A percentile compares a stretch with the other conserved stretches of the same genome.
Conservation (phyloP, 139 green algal species). For the Gonium pectorale region DNA sequence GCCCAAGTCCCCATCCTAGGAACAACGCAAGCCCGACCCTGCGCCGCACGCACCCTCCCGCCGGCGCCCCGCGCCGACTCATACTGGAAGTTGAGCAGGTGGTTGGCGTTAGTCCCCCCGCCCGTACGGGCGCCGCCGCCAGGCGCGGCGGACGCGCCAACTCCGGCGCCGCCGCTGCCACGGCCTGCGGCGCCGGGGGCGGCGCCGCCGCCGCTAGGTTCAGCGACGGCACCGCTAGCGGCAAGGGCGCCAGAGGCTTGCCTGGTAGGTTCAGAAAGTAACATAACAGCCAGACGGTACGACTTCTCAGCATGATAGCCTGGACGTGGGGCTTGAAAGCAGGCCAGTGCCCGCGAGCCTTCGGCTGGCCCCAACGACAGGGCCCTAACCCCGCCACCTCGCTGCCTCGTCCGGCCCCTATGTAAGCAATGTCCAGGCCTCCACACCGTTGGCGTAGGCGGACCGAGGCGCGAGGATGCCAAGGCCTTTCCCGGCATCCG, state of each 20-base stretch:
- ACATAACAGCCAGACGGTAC: too few species aligned
- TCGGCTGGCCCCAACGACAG: neutral
- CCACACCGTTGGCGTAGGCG: too few species aligned
- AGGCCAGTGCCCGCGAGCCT: neutral
- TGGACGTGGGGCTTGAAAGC: too few species aligned
- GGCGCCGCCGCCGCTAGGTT: neutral
- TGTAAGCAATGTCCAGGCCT: too few species aligned
- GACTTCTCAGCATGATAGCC: too few species aligned
- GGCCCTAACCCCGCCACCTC: neutral
- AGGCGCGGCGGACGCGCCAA: neutral
- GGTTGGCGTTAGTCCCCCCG: conserved; percentile 57
- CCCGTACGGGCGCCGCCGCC: neutral
- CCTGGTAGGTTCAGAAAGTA: too few species aligned
- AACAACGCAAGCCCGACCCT: too few species aligned
- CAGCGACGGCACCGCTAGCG: neutral
- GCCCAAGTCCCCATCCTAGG: too few species aligned
- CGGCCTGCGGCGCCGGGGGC: neutral
- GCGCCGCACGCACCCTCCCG: neutral
- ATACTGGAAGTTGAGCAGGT: conserved; percentile 78
- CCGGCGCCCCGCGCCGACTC: conserved; percentile 16
- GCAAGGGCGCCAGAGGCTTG: neutral
- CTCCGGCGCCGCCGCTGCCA: neutral
- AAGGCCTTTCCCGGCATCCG: too few species aligned
- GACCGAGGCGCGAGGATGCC: too few species aligned
- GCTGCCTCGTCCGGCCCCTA: neutral